These are phyloP conservation scores for Lichtheimia ornata DNA, from an alignment of 371 early-diverging fungal species.

Conservation along the genomic window DNA sequence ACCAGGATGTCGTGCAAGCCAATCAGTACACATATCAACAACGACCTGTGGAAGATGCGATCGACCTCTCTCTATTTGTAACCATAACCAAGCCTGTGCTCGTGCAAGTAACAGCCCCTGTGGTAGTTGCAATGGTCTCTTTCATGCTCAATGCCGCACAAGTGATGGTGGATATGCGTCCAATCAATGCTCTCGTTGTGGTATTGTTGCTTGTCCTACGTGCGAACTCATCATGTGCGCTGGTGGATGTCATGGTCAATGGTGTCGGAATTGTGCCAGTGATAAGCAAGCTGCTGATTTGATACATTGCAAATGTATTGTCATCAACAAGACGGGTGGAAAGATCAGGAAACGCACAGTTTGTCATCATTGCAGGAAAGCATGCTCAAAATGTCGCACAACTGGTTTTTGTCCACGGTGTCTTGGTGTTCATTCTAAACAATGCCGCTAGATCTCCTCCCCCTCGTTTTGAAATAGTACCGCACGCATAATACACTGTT, in stretches of 20 bases:
- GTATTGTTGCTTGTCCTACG: constrained; percentile 22
- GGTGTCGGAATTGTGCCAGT: constrained; percentile 21
- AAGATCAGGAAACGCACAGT: constrained; percentile 18
- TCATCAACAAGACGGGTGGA: constrained; percentile 9
- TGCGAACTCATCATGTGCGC: constrained; percentile 24
- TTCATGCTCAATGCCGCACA: constrained; percentile 20
- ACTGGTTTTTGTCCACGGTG: constrained; percentile 19
- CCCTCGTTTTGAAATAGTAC: too few relatives aligned
- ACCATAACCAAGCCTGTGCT: constrained; percentile 11
- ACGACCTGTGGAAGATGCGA: constrained; percentile 17
- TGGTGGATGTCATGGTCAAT: constrained; percentile 25
- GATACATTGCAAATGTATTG: constrained; percentile 23
- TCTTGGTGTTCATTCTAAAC: constrained; percentile 13
- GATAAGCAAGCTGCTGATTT: not conserved
- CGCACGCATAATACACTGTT: too few relatives aligned
- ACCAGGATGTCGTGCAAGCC: constrained; percentile 13
- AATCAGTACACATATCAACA: constrained; percentile 6
- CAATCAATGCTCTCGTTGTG: constrained; percentile 23
- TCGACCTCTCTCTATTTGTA: constrained; percentile 17
- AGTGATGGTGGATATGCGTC: constrained; percentile 16
- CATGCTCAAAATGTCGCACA: constrained; percentile 10
- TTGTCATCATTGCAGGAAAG: constrained; percentile 15
- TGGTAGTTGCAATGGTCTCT: constrained; percentile 11
- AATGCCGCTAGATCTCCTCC: constrained; percentile 5
- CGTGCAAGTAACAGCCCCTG: constrained; percentile 9